Percentiles rank a stretch among this genome's conserved stretches.
Evolutionary conservation across 371 early-diverging fungal genomes (phyloP).

Genomic region (Cokeromyces recurvatus): DNA sequence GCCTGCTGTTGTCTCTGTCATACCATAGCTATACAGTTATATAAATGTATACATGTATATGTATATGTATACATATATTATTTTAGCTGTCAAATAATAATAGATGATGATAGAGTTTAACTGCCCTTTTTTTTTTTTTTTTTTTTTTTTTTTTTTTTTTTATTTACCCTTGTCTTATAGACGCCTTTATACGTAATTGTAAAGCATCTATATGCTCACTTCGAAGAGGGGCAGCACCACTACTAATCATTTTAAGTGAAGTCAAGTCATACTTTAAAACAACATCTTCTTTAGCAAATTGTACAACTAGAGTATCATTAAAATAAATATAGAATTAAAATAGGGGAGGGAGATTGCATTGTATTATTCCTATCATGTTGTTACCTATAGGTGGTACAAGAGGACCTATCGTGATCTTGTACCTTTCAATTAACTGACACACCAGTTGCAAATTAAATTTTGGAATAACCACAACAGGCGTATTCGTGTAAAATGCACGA

Average conservation of each 20-base stretch:
- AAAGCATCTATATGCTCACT: constrained; percentile 50
- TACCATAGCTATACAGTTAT: constrained; percentile 49
- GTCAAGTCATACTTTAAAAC: constrained; percentile 66
- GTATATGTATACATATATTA: too few species aligned
- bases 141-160: too few species aligned
- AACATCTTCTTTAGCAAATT: constrained; percentile 59
- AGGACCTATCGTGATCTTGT: constrained; percentile 66
- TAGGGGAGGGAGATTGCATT: background rate
- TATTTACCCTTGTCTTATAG: constrained; percentile 29
- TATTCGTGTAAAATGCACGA: constrained; percentile 28
- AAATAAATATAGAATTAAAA: background rate
- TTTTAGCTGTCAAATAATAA: background rate
- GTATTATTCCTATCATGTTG: background rate
- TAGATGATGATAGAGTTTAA: too few species aligned
- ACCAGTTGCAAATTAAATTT: constrained; percentile 60
- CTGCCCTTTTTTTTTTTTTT: too few species aligned
- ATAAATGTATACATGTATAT: background rate
- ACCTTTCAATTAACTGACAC: constrained; percentile 56
- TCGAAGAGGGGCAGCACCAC: constrained; percentile 84
- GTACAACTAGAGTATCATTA: constrained; percentile 30
- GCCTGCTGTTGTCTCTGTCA: constrained; percentile 67
- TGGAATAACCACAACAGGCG: constrained; percentile 52
- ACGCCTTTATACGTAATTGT: constrained; percentile 46
- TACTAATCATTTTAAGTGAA: constrained; percentile 52
- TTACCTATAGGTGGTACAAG: constrained; percentile 78